phyloP scores from a whole-genome alignment of 805 yeast genomes.

The Candida pini region DNA sequence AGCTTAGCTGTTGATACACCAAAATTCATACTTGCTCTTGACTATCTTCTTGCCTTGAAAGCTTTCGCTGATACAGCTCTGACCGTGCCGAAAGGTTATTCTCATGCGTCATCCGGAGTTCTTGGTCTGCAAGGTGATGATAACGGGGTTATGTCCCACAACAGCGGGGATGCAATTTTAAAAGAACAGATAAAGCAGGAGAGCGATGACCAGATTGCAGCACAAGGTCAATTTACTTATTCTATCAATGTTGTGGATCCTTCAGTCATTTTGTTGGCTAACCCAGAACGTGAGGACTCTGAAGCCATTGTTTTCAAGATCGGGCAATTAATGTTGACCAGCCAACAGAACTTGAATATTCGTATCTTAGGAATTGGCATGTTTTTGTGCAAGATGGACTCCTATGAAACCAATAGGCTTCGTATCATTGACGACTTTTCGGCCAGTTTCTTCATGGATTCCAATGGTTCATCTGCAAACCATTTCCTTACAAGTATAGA shows the following conservation, averaged over 20 bases:
- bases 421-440: conserved; percentile 88
- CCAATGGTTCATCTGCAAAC: conserved; percentile 55
- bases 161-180: conserved; percentile 3
- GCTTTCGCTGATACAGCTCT: conserved; percentile 46
- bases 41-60: conserved; percentile 74
- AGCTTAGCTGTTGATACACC: conserved; percentile 76
- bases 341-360: conserved; percentile 60
- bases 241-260: conserved; percentile 70
- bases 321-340: conserved; percentile 67
- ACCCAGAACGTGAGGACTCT: conserved; percentile 60
- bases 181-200: no score
- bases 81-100: background rate
- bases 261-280: conserved; percentile 74
- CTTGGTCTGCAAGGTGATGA: conserved; percentile 1
- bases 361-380: conserved; percentile 78
- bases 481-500: conserved; percentile 59
- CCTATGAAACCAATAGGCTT: conserved; percentile 53
- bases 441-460: conserved; percentile 65
- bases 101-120: background rate
- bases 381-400: conserved; percentile 74
- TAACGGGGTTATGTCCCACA: conserved; percentile 8
- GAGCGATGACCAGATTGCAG: no score
- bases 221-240: conserved; percentile 34
- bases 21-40: conserved; percentile 73
- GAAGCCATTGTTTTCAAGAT: conserved; percentile 90